Percentiles rank a stretch among this genome's conserved stretches.
Conservation (phyloP, 2,329 filamentous ascomycete species). For the Neonectria faginata region DNA sequence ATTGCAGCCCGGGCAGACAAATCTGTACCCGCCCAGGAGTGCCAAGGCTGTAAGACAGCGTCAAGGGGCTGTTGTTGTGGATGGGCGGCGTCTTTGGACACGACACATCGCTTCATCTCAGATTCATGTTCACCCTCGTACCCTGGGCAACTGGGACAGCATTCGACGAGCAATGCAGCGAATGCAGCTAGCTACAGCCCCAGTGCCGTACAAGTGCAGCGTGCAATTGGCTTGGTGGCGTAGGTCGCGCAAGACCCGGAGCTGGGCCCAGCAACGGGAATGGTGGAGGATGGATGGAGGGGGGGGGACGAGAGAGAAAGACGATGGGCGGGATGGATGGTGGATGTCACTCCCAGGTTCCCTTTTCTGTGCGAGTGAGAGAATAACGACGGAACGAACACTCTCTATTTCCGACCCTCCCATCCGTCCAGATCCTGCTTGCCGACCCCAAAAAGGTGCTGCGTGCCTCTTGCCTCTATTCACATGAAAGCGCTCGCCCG, state of each 20-base stretch:
- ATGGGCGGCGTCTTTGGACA: conserved; percentile 13
- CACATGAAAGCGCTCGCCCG: not conserved
- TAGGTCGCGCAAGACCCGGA: conserved; percentile 21
- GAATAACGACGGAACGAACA: conserved; percentile 21
- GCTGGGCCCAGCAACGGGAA: conserved; percentile 22
- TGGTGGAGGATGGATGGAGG: conserved; percentile 19
- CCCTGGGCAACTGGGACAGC: conserved; percentile 9
- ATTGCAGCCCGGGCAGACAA: conserved; percentile 13
- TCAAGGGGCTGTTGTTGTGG: conserved; percentile 15
- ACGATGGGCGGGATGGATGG: conserved; percentile 2
- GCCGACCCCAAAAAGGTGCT: not conserved
- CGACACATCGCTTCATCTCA: not conserved
- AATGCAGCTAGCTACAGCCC: conserved; percentile 7
- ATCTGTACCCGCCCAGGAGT: not conserved
- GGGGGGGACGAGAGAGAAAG: not conserved
- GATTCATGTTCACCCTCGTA: not conserved
- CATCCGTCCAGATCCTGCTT: conserved; percentile 16
- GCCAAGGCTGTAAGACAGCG: conserved; percentile 5
- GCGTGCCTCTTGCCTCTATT: not conserved
- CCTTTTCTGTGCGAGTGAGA: not conserved
- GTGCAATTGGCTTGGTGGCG: conserved; percentile 20
- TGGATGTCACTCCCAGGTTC: conserved; percentile 24
- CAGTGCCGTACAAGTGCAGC: not conserved
- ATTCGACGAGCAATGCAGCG: not conserved
- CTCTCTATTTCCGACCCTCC: conserved; percentile 15